Evolutionary conservation across 495 filamentous ascomycete species (phyloP).

Genomic region (Evernia prunastri): DNA sequence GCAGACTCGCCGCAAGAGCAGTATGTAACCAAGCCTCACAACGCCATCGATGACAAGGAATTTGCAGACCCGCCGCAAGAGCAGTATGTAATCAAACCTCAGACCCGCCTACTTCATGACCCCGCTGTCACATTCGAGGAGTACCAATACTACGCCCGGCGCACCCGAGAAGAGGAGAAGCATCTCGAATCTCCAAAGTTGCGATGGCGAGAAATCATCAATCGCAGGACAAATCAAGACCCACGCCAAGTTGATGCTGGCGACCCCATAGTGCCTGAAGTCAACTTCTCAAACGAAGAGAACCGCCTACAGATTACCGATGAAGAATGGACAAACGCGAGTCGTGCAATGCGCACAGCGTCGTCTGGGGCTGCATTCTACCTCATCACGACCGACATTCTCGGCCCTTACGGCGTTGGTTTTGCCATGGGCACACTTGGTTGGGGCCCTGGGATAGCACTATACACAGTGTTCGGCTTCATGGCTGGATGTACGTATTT

Average conservation of each 20-base stretch:
- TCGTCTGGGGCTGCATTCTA: constrained; percentile 46
- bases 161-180: constrained; percentile 15
- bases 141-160: constrained; percentile 35
- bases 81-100: constrained; percentile 5
- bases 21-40: background rate
- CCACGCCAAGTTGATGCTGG: background rate
- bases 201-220: constrained; percentile 27
- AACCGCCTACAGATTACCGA: constrained; percentile 27
- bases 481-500: constrained; percentile 37
- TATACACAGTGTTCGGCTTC: constrained; percentile 33
- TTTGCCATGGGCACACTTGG: constrained; percentile 32
- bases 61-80: no score
- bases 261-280: background rate
- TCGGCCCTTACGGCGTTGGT: constrained; percentile 50
- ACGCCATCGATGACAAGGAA: background rate
- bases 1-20: background rate
- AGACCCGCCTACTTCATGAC: constrained; percentile 28
- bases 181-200: constrained; percentile 28
- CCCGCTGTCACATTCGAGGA: constrained; percentile 35
- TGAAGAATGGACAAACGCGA: constrained; percentile 42
- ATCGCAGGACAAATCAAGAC: background rate
- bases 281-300: constrained; percentile 5
- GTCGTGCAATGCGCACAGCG: constrained; percentile 39
- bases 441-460: constrained; percentile 31
- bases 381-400: constrained; percentile 55